Conservation (phyloP, 805 yeast genomes). For the Scheffersomyces amazonensis region DNA sequence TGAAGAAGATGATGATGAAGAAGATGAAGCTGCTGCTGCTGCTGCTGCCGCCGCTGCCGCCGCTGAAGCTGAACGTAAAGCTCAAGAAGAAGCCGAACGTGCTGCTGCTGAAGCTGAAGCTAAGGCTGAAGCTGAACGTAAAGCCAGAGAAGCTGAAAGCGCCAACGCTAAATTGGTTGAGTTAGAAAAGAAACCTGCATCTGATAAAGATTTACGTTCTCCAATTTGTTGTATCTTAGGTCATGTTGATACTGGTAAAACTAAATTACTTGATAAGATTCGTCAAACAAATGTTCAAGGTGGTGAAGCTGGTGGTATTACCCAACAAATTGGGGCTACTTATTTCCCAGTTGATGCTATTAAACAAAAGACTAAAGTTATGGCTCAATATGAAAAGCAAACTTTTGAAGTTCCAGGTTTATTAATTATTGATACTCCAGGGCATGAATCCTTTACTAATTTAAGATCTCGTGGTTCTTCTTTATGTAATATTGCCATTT, state of each 20-base stretch:
- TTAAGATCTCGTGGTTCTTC: constrained; percentile 99
- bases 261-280: constrained; percentile 91
- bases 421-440: constrained; percentile 96
- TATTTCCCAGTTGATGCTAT: constrained; percentile 97
- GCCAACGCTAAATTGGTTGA: constrained; percentile 24
- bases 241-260: constrained; percentile 99
- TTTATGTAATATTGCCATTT: constrained; percentile 96
- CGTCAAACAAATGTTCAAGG: constrained; percentile 99
- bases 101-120: constrained; percentile 12
- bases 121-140: constrained; percentile 26
- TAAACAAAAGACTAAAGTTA: constrained; percentile 84
- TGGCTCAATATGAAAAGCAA: constrained; percentile 82
- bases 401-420: constrained; percentile 95
- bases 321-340: constrained; percentile 99
- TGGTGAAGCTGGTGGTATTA: constrained; percentile 99
- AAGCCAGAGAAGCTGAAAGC: constrained; percentile 14
- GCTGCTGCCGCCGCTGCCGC: constrained; percentile 23
- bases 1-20: constrained; percentile 27
- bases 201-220: constrained; percentile 75
- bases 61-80: constrained; percentile 24
- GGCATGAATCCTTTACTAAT: constrained; percentile 98
- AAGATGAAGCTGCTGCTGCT: constrained; percentile 26
- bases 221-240: constrained; percentile 99
- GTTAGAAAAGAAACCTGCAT: constrained; percentile 18
- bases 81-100: constrained; percentile 29